These are phyloP conservation scores for Alternaria angustiovoidea DNA, from an alignment of 2,329 filamentous ascomycete genomes.

Conservation along the genomic window DNA sequence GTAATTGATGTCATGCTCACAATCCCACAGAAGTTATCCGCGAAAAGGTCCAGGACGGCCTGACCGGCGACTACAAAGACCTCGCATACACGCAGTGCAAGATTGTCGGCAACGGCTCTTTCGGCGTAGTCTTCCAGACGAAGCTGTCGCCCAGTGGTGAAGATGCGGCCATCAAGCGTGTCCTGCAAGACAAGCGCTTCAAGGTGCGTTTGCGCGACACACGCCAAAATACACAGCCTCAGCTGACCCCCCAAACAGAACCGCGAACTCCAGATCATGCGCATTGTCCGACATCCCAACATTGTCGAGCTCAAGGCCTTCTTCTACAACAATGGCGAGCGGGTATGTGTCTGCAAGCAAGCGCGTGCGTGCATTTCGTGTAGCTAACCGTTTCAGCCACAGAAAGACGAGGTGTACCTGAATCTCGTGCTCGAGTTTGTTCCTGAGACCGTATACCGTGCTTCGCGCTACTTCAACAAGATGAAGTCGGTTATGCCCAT, in stretches of 20 bases:
- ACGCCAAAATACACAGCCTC: constrained; percentile 14
- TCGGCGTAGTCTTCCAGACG: constrained; percentile 98
- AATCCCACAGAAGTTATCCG: constrained; percentile 82
- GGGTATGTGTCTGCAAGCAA: constrained; percentile 67
- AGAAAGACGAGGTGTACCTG: constrained; percentile 94
- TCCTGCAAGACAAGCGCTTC: constrained; percentile 99
- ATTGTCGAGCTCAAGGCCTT: constrained; percentile 99
- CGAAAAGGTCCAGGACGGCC: constrained; percentile 98
- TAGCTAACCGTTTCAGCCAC: constrained; percentile 45
- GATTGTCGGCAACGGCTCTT: constrained; percentile 98
- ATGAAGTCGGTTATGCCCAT: constrained; percentile 99
- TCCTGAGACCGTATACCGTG: constrained; percentile 96
- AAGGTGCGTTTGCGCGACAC: constrained; percentile 70
- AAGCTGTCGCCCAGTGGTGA: constrained; percentile 98
- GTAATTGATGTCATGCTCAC: constrained; percentile 44
- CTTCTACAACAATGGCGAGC: constrained; percentile 98
- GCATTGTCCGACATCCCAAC: constrained; percentile 97
- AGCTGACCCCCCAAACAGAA: constrained; percentile 69
- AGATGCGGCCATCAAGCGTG: constrained; percentile 98
- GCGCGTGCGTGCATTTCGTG: constrained; percentile 22
- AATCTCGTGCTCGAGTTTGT: constrained; percentile 98
- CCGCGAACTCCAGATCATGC: constrained; percentile 98
- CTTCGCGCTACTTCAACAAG: constrained; percentile 99
- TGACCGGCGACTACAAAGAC: constrained; percentile 95
- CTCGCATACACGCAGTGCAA: constrained; percentile 99